Percentiles rank a stretch among this genome's conserved stretches.
Evolutionary conservation across 2,329 filamentous ascomycete species (phyloP).

Genomic region (Fusarium torulosum): DNA sequence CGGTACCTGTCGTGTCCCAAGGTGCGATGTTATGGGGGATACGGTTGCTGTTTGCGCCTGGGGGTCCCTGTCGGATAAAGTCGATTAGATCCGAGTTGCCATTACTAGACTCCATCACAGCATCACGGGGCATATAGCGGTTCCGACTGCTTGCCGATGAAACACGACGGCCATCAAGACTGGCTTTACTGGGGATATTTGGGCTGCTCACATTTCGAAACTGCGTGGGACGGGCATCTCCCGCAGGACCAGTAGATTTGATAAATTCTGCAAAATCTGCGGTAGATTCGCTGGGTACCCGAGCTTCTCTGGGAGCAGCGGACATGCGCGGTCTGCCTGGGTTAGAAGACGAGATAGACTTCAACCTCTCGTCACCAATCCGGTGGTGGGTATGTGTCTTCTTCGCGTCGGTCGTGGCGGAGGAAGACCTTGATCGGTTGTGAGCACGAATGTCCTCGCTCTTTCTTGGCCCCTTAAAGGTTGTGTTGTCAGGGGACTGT

Average conservation of each 20-base stretch:
- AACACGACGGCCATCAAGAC: conserved; percentile 55
- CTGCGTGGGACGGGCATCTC: conserved; percentile 55
- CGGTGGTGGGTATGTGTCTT: conserved; percentile 45
- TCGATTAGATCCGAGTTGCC: conserved; percentile 91
- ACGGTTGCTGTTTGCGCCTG: conserved; percentile 69
- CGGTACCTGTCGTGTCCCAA: conserved; percentile 87
- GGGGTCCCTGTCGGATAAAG: conserved; percentile 91
- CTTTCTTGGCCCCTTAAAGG: conserved; percentile 58
- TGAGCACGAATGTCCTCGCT: conserved; percentile 61
- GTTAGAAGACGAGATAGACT: conserved; percentile 40
- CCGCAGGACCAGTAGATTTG: conserved; percentile 81
- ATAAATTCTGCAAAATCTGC: conserved; percentile 92
- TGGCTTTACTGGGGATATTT: conserved; percentile 52
- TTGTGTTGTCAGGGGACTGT: conserved; percentile 58
- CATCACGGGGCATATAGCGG: conserved; percentile 78
- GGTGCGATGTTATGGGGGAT: conserved; percentile 88
- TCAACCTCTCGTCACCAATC: conserved; percentile 40
- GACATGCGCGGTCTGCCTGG: conserved; percentile 42
- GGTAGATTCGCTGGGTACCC: conserved; percentile 76
- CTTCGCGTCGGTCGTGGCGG: conserved; percentile 55
- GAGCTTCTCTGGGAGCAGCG: conserved; percentile 75
- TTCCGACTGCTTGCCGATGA: conserved; percentile 59
- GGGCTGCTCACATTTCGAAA: conserved; percentile 53
- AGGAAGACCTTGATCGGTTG: conserved; percentile 64
- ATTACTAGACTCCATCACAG: conserved; percentile 70